Base-by-base conservation (phyloP, 2,329 filamentous ascomycete genomes). In the Alternaria brassicae region DNA sequence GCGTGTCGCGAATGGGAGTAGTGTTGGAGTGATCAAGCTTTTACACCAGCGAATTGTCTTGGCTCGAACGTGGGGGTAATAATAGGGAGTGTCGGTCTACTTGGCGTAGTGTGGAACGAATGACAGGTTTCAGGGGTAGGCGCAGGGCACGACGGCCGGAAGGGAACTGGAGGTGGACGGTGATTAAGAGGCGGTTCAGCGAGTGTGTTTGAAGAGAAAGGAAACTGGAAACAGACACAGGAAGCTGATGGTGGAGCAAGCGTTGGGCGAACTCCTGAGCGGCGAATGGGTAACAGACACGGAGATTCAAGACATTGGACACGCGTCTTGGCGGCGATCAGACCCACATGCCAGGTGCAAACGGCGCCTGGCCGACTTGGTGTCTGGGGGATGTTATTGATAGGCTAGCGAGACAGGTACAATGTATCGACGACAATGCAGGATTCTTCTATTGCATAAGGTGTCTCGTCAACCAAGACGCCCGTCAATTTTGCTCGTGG, bases 101-200 rank as follows among this genome's bases (percentile, higher is more conserved):
- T 63, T 68, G 65, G 67, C 59, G 68, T 65, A 60, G 52, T 59
- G 50, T 66, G 68, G 72, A 72, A 71, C 71, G 72, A 75, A 71
- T 60, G 71, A 71, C 70, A 56, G 63, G 62, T 59, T 58, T 54
- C 58, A 66, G 64, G 61, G 57, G 45, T 53, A 41, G 50, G 63
- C 53, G 56, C 60, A 53, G 53, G 32, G 42, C 57, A 53, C 59
- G 28, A 37, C 45, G 48, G 54, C 19, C 55, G 49, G 32, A 28
- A 19, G 13, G 23, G 44, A 13, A n/a, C 30, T 34, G 23, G 28
- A 27, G 30, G 44, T 30, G 56, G 34, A 19, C 39, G 40, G 19
- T 19, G 27, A 51, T 27, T 42, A 60, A 36, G 53, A 49, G 21
- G 40, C n/a, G 47, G 47, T 59, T 52, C 58, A 67, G 52, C 60